Evolutionary conservation across 169 alveolate species (phyloP), one percentile per base, ranked within the genome.

Genomic region (Plasmodium gaboni): DNA sequence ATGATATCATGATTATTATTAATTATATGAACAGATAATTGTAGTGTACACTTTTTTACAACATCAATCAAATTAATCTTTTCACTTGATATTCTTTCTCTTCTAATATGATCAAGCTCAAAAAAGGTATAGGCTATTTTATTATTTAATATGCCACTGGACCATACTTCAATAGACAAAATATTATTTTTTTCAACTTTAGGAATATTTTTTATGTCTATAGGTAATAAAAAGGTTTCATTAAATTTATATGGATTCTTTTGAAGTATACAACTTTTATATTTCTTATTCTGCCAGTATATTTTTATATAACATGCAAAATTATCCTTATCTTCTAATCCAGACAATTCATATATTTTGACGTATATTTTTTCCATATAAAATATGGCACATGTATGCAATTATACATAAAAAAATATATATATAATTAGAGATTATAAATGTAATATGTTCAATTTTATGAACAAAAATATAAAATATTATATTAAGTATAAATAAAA

Each of bases 121-220:
- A 76, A 76, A 76, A 76, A 64, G 6, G 88, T 76, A 19, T 76
- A 76, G 32, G 88, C 88, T 32, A 63, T 22, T 76, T 76, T 63
- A 38, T 38, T 76, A 42, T 76, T 76, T 48, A 76, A 10, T 63
- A 76, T 22, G 6, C 59, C 63, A 38, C 42, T 57, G 8, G 15
- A 15, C 88, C 88, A 76, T 22, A 76, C 69, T 76, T 76, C 88
- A 10, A 76, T 50, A 5, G 64, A 76, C 4, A 76, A 51, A 19
- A 46, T 63, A 38, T 38, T 38, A 38, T 38, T 38, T 5, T 38
- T 5, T 42, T 38, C 73, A 13, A 48, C 38, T 17, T 76, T 76
- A 22, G 48, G 60, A 28, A 61, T 26, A 17, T 17, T 38, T 63
- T 48, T 13, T 22, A 44, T 50, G 38, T 63, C 74, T 6, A 76